These are phyloP conservation scores for Raddia distichophylla DNA, from an alignment of 176 grass and related monocot species.

Conservation along the genomic window DNA sequence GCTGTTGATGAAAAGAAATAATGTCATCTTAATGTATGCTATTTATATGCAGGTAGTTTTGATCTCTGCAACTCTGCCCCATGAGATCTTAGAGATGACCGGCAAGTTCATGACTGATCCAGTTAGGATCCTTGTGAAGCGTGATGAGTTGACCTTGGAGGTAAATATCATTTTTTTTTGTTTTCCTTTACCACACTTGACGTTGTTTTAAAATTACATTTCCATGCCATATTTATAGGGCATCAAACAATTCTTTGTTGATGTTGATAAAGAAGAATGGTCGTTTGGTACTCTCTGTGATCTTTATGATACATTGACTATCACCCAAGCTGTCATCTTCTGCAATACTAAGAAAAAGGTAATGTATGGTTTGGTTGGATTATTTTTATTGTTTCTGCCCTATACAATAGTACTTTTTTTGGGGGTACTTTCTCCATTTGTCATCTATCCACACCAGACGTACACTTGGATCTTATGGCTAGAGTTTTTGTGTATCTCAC, in stretches of 20 bases:
- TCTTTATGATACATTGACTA: slow-evolving; percentile 95
- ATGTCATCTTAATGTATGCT: neutral
- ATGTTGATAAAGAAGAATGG: slow-evolving; percentile 97
- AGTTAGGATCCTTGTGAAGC: slow-evolving; percentile 91
- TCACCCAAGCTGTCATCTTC: slow-evolving; percentile 98
- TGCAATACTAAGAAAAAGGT: slow-evolving; percentile 98
- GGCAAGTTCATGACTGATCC: slow-evolving; percentile 95
- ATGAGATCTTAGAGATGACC: slow-evolving; percentile 96
- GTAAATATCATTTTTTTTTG: slow-evolving; percentile 44
- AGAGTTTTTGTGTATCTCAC: neutral
- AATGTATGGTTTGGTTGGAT: neutral
- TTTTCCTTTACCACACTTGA: slow-evolving; percentile 18
- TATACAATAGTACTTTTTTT: neutral
- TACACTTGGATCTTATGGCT: neutral
- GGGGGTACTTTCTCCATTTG: neutral
- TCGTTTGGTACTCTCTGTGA: slow-evolving; percentile 96
- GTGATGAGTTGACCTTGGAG: slow-evolving; percentile 97
- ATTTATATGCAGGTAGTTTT: slow-evolving; percentile 55
- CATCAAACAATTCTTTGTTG: slow-evolving; percentile 98
- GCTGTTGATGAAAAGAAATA: neutral
- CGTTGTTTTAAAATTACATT: slow-evolving; percentile 4
- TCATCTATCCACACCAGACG: neutral
- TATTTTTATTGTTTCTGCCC: neutral
- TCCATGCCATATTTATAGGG: slow-evolving; percentile 52
- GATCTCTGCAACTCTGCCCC: slow-evolving; percentile 86